Conservation (phyloP, 208 protist genomes). For the Trichomonas vaginalis region DNA sequence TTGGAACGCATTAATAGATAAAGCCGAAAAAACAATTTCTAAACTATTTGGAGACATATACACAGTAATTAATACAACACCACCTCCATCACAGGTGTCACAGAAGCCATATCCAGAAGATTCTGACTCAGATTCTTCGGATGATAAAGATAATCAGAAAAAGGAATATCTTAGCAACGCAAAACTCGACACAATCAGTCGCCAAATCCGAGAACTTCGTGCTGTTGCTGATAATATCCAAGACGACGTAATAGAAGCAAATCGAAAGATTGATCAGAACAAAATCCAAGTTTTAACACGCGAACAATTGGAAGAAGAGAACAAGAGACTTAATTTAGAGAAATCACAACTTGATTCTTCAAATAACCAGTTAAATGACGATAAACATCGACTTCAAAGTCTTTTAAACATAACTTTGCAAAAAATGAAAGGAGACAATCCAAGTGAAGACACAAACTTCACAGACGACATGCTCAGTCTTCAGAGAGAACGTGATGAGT, state of each 20-base stretch:
- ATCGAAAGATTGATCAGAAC: not conserved
- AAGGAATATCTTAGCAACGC: not conserved
- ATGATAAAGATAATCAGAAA: not conserved
- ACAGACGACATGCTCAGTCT: not conserved
- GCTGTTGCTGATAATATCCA: not conserved
- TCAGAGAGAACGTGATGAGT: not conserved
- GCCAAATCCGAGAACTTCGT: not conserved
- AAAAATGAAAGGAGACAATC: not conserved
- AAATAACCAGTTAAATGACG: not conserved
- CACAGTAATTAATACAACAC: not conserved
- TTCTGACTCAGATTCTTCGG: not conserved
- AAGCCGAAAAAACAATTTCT: not conserved
- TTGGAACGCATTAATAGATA: not conserved
- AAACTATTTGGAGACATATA: not conserved
- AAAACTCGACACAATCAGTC: not conserved
- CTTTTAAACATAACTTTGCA: not conserved
- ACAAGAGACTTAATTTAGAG: not conserved
- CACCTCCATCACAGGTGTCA: not conserved
- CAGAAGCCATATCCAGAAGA: not conserved
- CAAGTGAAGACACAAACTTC: not conserved
- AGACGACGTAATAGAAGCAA: not conserved
- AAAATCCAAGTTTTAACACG: not conserved
- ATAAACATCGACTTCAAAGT: not conserved
- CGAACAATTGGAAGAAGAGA: not conserved
- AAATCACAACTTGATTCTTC: not conserved